These are phyloP conservation scores for Thymus quinquecostatus DNA, from an alignment of 257 asterid genomes.

Conservation along the genomic window DNA sequence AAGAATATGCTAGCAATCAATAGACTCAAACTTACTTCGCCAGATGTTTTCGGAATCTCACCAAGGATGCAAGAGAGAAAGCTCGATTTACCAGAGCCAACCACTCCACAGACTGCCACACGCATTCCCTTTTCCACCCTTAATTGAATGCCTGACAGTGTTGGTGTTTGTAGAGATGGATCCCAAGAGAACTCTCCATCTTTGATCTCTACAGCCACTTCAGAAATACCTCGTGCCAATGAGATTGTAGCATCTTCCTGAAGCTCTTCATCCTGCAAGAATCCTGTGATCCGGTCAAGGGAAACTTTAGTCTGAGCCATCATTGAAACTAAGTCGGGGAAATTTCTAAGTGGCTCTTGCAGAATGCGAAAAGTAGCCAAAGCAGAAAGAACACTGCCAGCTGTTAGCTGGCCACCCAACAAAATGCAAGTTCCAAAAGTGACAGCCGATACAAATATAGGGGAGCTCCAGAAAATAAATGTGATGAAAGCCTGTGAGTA, in stretches of 20 bases:
- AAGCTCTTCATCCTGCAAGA: conserved; percentile 52
- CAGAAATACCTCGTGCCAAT: conserved; percentile 44
- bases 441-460: conserved; percentile 52
- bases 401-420: conserved; percentile 54
- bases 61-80: conserved; percentile 61
- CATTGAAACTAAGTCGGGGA: conserved; percentile 58
- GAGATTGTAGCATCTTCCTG: conserved; percentile 48
- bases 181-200: conserved; percentile 58
- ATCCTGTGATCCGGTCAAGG: conserved; percentile 51
- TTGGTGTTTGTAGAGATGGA: conserved; percentile 36
- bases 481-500: conserved; percentile 58
- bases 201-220: conserved; percentile 49
- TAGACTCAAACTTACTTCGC: conserved; percentile 45
- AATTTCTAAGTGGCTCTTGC: conserved; percentile 58
- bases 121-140: conserved; percentile 55
- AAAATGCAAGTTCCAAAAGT: conserved; percentile 54
- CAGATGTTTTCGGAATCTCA: conserved; percentile 54
- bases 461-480: conserved; percentile 60
- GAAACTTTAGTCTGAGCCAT: conserved; percentile 64
- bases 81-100: conserved; percentile 66
- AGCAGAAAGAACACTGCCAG: conserved; percentile 64
- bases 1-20: conserved; percentile 14
- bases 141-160: conserved; percentile 42
- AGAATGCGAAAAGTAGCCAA: conserved; percentile 60
- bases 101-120: conserved; percentile 61